phyloP scores from a whole-genome alignment of 257 asterid genomes.

The Eustoma russellianum region DNA sequence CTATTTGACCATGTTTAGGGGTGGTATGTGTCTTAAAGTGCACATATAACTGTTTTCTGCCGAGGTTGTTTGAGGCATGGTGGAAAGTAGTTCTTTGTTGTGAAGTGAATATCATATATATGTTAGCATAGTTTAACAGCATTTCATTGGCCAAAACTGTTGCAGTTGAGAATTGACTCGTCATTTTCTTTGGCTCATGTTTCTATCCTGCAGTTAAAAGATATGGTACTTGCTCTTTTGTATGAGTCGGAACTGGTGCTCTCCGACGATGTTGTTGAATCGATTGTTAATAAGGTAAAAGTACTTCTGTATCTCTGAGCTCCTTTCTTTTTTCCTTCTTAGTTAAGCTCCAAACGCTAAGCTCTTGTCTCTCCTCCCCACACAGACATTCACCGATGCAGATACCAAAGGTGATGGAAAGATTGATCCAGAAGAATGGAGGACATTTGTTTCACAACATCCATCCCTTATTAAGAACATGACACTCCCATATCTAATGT shows the following conservation, averaged over 20 bases:
- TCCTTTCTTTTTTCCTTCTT: background rate
- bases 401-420: constrained; percentile 74
- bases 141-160: too few species aligned
- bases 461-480: constrained; percentile 80
- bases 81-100: too few species aligned
- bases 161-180: too few species aligned
- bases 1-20: background rate
- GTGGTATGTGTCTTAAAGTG: too few species aligned
- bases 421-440: constrained; percentile 82
- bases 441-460: constrained; percentile 51
- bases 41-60: too few species aligned
- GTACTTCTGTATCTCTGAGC: background rate
- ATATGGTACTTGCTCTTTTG: constrained; percentile 77
- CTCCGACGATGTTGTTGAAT: constrained; percentile 56
- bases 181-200: too few species aligned
- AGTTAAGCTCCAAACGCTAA: background rate
- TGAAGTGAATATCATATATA: too few species aligned
- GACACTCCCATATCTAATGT: constrained; percentile 82
- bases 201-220: constrained; percentile 44
- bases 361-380: background rate
- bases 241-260: constrained; percentile 69
- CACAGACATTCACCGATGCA: constrained; percentile 58
- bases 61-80: too few species aligned
- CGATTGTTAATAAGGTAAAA: constrained; percentile 64
- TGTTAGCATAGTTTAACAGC: background rate